Percentiles rank a stretch among this genome's conserved stretches.
These are phyloP conservation scores for Aspergillus kassunensis DNA, from an alignment of 495 filamentous ascomycete genomes.

Conservation along the genomic window DNA sequence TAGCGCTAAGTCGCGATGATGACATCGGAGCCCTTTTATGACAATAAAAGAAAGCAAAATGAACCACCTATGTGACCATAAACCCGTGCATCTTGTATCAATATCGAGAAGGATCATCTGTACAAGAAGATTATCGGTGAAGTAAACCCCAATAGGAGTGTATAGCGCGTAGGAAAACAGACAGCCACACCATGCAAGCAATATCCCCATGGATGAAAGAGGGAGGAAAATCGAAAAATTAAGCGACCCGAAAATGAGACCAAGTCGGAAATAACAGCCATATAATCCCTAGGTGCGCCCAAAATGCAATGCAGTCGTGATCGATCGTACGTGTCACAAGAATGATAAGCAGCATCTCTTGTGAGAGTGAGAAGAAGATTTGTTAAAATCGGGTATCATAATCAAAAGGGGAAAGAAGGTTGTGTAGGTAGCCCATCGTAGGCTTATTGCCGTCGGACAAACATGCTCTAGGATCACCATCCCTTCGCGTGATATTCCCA, in stretches of 20 bases:
- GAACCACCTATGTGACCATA: conserved; percentile 15
- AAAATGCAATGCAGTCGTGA: conserved; percentile 48
- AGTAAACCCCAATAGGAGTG: conserved; percentile 1
- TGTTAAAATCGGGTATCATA: conserved; percentile 26
- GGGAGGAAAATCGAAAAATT: conserved; percentile 10
- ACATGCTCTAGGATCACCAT: conserved; percentile 45
- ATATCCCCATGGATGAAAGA: conserved; percentile 11
- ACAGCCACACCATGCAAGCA: conserved; percentile 30
- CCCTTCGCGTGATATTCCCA: conserved; percentile 68
- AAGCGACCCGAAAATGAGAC: conserved; percentile 21
- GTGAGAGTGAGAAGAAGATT: conserved; percentile 15
- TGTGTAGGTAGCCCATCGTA: conserved; percentile 17
- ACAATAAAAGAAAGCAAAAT: conserved; percentile 15
- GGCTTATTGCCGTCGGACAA: conserved; percentile 22
- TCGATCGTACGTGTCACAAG: conserved; percentile 42
- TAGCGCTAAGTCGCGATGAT: conserved; percentile 12
- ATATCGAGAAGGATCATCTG: conserved; percentile 28
- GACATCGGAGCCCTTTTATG: conserved; percentile 11
- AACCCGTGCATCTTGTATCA: conserved; percentile 12
- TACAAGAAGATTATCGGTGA: conserved; percentile 43
- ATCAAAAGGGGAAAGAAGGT: conserved; percentile 29
- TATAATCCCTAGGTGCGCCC: conserved; percentile 38
- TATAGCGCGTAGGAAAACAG: conserved; percentile 20
- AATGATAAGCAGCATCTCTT: conserved; percentile 24
- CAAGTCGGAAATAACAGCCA: conserved; percentile 34